phyloP scores from a whole-genome alignment of 108 stramenopile genomes.

The Stephanodiscus triporus region DNA sequence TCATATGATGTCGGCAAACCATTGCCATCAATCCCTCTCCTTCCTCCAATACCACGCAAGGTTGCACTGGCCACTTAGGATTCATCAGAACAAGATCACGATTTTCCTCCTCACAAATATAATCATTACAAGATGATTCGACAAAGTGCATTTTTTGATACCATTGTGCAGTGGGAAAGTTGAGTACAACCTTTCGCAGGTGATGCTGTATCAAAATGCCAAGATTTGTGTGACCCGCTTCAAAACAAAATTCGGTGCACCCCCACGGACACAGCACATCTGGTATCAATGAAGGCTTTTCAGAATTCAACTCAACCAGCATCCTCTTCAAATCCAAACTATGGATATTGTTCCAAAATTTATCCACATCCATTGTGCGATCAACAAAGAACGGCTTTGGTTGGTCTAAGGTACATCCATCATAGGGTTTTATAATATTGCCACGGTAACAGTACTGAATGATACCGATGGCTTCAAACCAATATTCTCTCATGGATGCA shows the following conservation, averaged over 20 bases:
- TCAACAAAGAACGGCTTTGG: too few relatives aligned
- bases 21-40: conserved; percentile 1
- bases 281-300: conserved; percentile 7
- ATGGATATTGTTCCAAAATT: too few relatives aligned
- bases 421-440: too few relatives aligned
- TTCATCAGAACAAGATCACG: conserved; percentile 10
- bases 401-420: too few relatives aligned
- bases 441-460: too few relatives aligned
- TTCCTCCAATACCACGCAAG: background rate
- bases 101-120: background rate
- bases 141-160: background rate
- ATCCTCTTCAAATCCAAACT: too few relatives aligned
- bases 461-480: too few relatives aligned
- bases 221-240: background rate
- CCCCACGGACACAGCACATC: conserved; percentile 30
- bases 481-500: too few relatives aligned
- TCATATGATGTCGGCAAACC: conserved; percentile 7
- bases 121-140: conserved; percentile 6
- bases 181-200: background rate
- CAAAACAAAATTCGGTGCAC: conserved; percentile 17
- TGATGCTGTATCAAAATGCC: conserved; percentile 7
- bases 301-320: background rate
- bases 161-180: background rate
- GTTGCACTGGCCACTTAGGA: conserved; percentile 6
- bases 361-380: too few relatives aligned